A percentile compares a stretch with the other conserved stretches of the same genome.
These are phyloP conservation scores for Parsonsia alboflavescens DNA, from an alignment of 257 asterid species.

Conservation along the genomic window DNA sequence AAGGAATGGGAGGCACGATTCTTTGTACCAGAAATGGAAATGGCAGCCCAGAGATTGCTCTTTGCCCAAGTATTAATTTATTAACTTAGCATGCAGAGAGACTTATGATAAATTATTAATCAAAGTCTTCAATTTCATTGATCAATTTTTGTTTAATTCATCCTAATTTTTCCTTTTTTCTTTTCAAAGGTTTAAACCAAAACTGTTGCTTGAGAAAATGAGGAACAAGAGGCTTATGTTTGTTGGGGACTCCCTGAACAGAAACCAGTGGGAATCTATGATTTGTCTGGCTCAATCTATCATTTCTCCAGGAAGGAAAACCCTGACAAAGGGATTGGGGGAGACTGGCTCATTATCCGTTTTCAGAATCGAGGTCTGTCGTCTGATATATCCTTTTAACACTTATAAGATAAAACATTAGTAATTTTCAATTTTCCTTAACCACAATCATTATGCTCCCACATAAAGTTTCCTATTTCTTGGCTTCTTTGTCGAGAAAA, in stretches of 20 bases:
- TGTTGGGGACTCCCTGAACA: slow-evolving; percentile 75
- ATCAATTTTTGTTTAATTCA: not conserved
- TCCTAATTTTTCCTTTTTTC: not conserved
- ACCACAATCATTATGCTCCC: slow-evolving; percentile 16
- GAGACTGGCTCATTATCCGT: slow-evolving; percentile 59
- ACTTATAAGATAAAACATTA: too few species aligned
- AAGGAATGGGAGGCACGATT: slow-evolving; percentile 67
- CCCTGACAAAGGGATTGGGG: slow-evolving; percentile 46
- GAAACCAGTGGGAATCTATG: slow-evolving; percentile 93
- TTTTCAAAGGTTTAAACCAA: slow-evolving; percentile 56
- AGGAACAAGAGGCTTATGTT: slow-evolving; percentile 88
- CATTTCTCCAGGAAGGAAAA: slow-evolving; percentile 45
- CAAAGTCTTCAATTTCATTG: not conserved
- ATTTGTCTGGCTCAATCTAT: slow-evolving; percentile 67
- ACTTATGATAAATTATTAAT: too few species aligned
- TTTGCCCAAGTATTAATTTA: slow-evolving; percentile 49
- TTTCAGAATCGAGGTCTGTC: slow-evolving; percentile 63
- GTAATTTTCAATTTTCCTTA: too few species aligned
- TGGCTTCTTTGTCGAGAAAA: not conserved
- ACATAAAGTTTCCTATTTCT: not conserved
- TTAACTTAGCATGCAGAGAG: too few species aligned
- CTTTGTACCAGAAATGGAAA: slow-evolving; percentile 72
- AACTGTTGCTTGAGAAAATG: slow-evolving; percentile 56
- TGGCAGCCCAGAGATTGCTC: slow-evolving; percentile 91
- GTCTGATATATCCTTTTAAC: not conserved